Base-by-base conservation (phyloP, 257 asterid species). In the Galeopsis tetrahit region DNA sequence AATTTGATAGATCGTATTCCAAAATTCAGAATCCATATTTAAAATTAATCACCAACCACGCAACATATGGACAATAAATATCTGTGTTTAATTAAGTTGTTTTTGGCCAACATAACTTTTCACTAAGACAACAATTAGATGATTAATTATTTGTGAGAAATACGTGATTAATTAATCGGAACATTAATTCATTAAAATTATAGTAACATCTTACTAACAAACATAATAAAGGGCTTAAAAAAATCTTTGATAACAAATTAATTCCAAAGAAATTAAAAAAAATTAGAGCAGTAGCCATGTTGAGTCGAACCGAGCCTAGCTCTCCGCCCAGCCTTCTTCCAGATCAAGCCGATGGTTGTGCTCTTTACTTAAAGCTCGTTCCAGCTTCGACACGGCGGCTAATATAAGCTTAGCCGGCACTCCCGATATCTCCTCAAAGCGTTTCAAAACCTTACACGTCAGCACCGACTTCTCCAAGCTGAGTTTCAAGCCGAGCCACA, bases 311-410 rank as follows among this genome's bases (percentile, higher is more conserved):
- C 33, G 69, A 42, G 39, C 11, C 34, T 78, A 84, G 63, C 88
- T 75, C 81, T 86, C 96, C 1, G 82, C 90, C 92, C 86, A 83
- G 49, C 89, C 88, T 76, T 90, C 96, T 64, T 84, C 75, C 35
- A 82, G 72, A 57, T 72, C 75, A 59, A 70, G 75, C 11, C 76
- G 84, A 35, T 73, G 83, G 78, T 2, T 35, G 68, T n/a, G 35
- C 4, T 32, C 56, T 1, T 71, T 61, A 78, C 75, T 81, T 5
- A 79, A 14, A 1, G 58, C 51, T 10, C 77, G 75, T 42, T 70
- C 78, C 68, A 90, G 51, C 75, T 75, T 86, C 35, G 78, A 69
- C 75, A 63, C 90, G 5, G 87, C 81, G 34, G 78, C 85, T 66
- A 71, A 10, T 17, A 87, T 86, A 4, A 87, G 63, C 82, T 75